phyloP scores from a whole-genome alignment of 2,329 filamentous ascomycete species.

The Nigrospora osmanthi region DNA sequence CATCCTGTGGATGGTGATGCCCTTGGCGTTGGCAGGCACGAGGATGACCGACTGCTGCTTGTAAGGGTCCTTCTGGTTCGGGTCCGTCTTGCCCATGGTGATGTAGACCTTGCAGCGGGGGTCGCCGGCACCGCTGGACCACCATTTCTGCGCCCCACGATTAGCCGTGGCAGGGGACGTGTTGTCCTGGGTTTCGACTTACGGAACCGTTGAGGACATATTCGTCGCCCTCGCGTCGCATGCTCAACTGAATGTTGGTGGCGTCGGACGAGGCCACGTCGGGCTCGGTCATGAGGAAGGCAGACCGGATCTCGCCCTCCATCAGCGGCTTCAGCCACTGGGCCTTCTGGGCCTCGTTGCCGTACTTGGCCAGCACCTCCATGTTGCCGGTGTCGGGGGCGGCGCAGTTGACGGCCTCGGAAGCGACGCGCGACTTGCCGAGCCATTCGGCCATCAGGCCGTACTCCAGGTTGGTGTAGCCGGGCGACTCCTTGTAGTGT shows the following conservation, averaged over 20 bases:
- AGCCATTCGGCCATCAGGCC: constrained; percentile 95
- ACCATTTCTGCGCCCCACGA: constrained; percentile 72
- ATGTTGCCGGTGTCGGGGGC: constrained; percentile 93
- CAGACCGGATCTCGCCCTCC: constrained; percentile 78
- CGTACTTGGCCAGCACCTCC: constrained; percentile 91
- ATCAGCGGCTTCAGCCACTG: constrained; percentile 76
- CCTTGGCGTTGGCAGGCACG: constrained; percentile 72
- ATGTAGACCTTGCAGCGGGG: constrained; percentile 88
- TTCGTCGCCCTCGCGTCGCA: constrained; percentile 74
- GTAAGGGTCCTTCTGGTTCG: constrained; percentile 69
- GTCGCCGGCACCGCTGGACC: constrained; percentile 93
- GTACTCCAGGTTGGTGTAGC: constrained; percentile 93
- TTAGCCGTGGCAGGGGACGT: not conserved
- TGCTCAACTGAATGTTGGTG: constrained; percentile 82
- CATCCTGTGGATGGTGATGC: constrained; percentile 92
- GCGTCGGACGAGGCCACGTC: constrained; percentile 85
- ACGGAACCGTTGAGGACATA: constrained; percentile 87
- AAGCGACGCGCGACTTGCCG: constrained; percentile 76
- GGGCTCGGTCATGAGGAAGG: constrained; percentile 92
- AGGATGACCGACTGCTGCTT: constrained; percentile 89
- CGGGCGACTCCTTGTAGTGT: constrained; percentile 91
- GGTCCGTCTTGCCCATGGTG: constrained; percentile 90
- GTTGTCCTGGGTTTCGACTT: constrained; percentile 17
- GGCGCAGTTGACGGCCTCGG: constrained; percentile 83
- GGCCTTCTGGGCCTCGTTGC: constrained; percentile 75